Percentiles rank a stretch among this genome's conserved stretches.
phyloP scores from a whole-genome alignment of 164 flowering plant genomes.

The Sextonia rubra region DNA sequence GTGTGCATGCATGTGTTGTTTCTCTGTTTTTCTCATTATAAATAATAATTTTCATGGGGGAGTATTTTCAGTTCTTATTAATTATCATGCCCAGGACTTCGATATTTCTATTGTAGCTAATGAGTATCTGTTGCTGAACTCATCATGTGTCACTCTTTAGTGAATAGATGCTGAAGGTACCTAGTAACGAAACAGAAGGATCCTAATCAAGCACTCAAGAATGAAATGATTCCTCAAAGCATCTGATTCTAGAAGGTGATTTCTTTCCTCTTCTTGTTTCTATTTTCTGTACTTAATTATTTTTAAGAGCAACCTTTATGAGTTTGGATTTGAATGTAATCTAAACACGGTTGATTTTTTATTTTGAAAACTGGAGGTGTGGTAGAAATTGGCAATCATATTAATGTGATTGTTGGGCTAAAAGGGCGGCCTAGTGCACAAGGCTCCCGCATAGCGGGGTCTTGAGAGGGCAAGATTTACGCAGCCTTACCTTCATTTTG shows the following conservation, averaged over 20 bases:
- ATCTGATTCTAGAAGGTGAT: slow-evolving; percentile 7
- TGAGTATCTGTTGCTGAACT: neutral
- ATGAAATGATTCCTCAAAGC: slow-evolving; percentile 1
- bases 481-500: no score
- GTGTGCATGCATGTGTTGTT: neutral
- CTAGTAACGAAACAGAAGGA: neutral
- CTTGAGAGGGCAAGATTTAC: no score
- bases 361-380: neutral
- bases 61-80: neutral
- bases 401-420: neutral
- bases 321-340: neutral
- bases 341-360: neutral
- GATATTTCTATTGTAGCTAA: slow-evolving; percentile 2
- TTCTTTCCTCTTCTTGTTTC: neutral
- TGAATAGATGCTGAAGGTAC: slow-evolving; percentile 10
- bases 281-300: neutral
- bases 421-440: no score
- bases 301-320: neutral
- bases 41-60: neutral
- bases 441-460: no score
- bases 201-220: neutral
- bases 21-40: neutral
- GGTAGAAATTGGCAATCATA: neutral
- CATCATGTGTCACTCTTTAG: neutral
- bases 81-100: neutral